Evolutionary conservation across 169 alveolate genomes (phyloP).

Genomic region (Plasmodium yoelii): DNA sequence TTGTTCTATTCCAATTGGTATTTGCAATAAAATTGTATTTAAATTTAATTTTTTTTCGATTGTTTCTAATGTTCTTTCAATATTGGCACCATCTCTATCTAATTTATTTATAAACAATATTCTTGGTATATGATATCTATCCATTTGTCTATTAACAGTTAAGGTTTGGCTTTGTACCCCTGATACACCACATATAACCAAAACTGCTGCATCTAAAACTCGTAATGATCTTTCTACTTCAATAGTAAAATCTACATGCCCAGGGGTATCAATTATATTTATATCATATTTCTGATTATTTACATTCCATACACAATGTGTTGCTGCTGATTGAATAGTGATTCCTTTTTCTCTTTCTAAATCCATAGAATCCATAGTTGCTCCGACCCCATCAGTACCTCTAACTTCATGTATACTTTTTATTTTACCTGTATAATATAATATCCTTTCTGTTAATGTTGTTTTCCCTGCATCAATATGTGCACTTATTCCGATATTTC

Average conservation of each 20-base stretch:
- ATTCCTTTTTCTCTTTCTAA: constrained; percentile 97
- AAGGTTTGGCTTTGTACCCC: constrained; percentile 98
- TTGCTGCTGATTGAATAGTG: constrained; percentile 97
- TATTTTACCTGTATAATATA: constrained; percentile 90
- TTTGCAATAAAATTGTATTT: constrained; percentile 79
- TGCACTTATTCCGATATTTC: constrained; percentile 97
- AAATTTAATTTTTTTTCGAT: constrained; percentile 92
- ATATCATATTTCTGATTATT: constrained; percentile 82
- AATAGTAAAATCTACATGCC: constrained; percentile 98
- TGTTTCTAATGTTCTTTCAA: constrained; percentile 87
- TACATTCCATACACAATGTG: constrained; percentile 92
- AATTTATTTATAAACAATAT: constrained; percentile 94
- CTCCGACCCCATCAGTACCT: constrained; percentile 97
- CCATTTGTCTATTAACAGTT: constrained; percentile 97
- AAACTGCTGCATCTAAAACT: constrained; percentile 97
- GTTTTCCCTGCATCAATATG: constrained; percentile 98
- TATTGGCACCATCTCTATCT: constrained; percentile 98
- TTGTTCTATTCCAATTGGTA: constrained; percentile 92
- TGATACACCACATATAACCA: constrained; percentile 96
- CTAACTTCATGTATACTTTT: constrained; percentile 96
- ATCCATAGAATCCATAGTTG: constrained; percentile 98
- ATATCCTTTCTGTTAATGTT: constrained; percentile 95
- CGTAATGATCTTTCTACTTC: constrained; percentile 98
- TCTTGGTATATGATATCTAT: constrained; percentile 95
- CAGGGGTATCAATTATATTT: constrained; percentile 98